These are phyloP conservation scores for Westerdykella sp. DNA, from an alignment of 2,329 filamentous ascomycete genomes.

Conservation along the genomic window DNA sequence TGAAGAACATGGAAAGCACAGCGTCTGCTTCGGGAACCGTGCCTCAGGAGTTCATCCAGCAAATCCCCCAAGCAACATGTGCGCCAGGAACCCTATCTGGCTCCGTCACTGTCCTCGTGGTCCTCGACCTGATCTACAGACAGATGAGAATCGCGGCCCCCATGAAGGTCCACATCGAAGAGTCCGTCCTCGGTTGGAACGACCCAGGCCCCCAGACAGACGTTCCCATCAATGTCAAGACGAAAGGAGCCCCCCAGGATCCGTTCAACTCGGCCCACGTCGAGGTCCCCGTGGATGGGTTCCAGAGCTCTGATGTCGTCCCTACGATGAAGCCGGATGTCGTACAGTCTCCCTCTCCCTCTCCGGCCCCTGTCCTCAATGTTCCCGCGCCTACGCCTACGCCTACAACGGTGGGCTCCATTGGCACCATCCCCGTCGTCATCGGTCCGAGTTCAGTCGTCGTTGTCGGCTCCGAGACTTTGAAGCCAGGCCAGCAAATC, in stretches of 20 bases:
- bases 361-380: constrained; percentile 1
- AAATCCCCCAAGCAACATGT: constrained; percentile 29
- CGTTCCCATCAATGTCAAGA: constrained; percentile 6
- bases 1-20: constrained; percentile 24
- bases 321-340: background rate
- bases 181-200: constrained; percentile 22
- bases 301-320: background rate
- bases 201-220: background rate
- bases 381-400: constrained; percentile 12
- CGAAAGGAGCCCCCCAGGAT: background rate
- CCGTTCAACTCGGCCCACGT: constrained; percentile 1
- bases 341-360: background rate
- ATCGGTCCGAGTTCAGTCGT: constrained; percentile 29
- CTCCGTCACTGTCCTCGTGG: constrained; percentile 38
- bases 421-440: constrained; percentile 25
- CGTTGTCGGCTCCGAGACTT: constrained; percentile 29
- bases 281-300: constrained; percentile 1
- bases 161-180: constrained; percentile 26
- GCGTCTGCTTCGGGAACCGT: constrained; percentile 26
- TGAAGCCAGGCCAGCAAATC: constrained; percentile 29
- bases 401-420: constrained; percentile 16
- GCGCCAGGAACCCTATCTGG: constrained; percentile 35
- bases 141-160: constrained; percentile 12
- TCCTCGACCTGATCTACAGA: constrained; percentile 37
- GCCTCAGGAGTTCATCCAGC: constrained; percentile 33